These are phyloP conservation scores for Blastobotrys ciferrii DNA, from an alignment of 1,139 yeast genomes.

Conservation along the genomic window DNA sequence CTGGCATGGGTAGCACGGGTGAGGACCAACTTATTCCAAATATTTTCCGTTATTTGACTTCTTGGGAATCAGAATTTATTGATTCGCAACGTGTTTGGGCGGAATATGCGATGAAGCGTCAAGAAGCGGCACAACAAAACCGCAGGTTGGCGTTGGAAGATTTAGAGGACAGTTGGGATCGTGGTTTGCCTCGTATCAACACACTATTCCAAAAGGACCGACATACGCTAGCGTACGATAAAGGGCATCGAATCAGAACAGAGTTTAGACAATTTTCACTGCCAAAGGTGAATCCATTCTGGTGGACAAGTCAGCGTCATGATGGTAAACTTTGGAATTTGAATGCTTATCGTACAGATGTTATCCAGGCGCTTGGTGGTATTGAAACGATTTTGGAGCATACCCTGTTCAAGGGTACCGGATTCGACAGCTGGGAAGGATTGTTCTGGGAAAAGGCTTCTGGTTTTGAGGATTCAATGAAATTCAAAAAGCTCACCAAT, in stretches of 20 bases:
- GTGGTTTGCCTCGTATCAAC: conserved; percentile 95
- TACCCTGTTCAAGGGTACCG: conserved; percentile 92
- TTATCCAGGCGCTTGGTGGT: conserved; percentile 96
- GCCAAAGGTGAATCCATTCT: conserved; percentile 77
- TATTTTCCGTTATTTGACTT: conserved; percentile 82
- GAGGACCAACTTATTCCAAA: conserved; percentile 83
- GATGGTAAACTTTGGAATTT: conserved; percentile 97
- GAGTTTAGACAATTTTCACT: conserved; percentile 74
- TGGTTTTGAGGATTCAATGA: conserved; percentile 95
- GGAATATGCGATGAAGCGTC: conserved; percentile 86
- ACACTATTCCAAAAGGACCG: conserved; percentile 94
- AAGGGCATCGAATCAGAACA: conserved; percentile 84
- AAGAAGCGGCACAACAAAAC: conserved; percentile 82
- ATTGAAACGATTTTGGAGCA: conserved; percentile 95
- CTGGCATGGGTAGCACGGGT: conserved; percentile 81
- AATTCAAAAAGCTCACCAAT: conserved; percentile 89
- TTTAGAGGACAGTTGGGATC: conserved; percentile 90
- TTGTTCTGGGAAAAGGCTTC: conserved; percentile 97
- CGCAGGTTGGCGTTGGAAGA: conserved; percentile 90
- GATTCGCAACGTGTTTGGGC: conserved; percentile 99
- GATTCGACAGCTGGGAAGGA: conserved; percentile 98
- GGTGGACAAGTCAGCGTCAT: conserved; percentile 95
- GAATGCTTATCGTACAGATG: conserved; percentile 90
- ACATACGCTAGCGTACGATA: conserved; percentile 91
- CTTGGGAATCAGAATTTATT: conserved; percentile 95